Evolutionary conservation across 2,329 filamentous ascomycete species (phyloP).

Genomic region (Samsoniella hepiali): DNA sequence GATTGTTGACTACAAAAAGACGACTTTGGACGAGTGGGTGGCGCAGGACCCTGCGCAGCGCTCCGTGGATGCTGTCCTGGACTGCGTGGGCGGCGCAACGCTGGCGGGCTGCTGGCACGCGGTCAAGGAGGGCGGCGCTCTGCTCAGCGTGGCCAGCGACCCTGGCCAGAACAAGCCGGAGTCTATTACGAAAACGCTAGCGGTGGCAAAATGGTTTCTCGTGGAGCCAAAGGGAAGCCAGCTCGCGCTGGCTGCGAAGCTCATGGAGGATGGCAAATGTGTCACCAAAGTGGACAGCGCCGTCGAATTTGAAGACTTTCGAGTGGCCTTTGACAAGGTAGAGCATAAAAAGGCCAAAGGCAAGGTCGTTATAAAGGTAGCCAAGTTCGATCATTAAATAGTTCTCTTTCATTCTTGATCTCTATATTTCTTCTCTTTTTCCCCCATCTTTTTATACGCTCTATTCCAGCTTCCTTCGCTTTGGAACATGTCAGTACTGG

Average conservation of each 20-base stretch:
- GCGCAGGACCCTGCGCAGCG: conserved; percentile 25
- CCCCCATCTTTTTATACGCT: no score
- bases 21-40: conserved; percentile 32
- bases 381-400: not conserved
- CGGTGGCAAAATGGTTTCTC: conserved; percentile 35
- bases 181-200: conserved; percentile 28
- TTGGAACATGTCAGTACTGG: no score
- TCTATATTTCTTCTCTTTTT: no score
- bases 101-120: conserved; percentile 34
- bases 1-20: conserved; percentile 35
- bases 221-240: conserved; percentile 36
- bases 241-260: conserved; percentile 31
- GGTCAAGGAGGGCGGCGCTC: conserved; percentile 32
- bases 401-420: no score
- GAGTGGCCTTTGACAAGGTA: conserved; percentile 37
- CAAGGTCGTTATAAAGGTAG: conserved; percentile 39
- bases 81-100: conserved; percentile 36
- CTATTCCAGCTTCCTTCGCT: no score
- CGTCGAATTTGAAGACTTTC: conserved; percentile 37
- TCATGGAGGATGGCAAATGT: conserved; percentile 33
- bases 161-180: conserved; percentile 32
- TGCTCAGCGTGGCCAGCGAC: conserved; percentile 33
- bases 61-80: conserved; percentile 35
- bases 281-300: conserved; percentile 38
- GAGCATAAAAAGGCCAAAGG: conserved; percentile 35